Base-by-base conservation (phyloP, 148 eudicot genomes). In the Cornus kousa region DNA sequence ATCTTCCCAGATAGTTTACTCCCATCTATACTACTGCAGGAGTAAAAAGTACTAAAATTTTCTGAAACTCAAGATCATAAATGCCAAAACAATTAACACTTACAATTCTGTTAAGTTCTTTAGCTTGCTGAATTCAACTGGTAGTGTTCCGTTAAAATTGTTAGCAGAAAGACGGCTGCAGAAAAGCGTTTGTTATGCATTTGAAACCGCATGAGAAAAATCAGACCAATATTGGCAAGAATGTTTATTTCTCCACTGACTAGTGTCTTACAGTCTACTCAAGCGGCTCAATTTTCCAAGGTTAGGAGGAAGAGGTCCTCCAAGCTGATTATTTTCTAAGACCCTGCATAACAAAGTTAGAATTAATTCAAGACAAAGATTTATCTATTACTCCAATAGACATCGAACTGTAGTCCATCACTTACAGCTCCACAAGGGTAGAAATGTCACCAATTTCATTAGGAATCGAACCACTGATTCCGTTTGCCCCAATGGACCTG, bases 11-110 rank as follows among this genome's bases (percentile, higher is more conserved):
- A 80, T 40, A 95, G 75, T 40, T 7, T 66, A 50, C 64, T 91
- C 77, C 98, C 98, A 79, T 88, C 94, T 33, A 94, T 83, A 85
- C 89, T 82, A 84, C 98, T 95, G 94, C 84, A 86, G 82, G 10
- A 75, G 76, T 28, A 32, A 59, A 48, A 32, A 50, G 57, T 71
- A 12, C 48, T 19, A 46, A 74, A 71, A 81, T 46, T 46, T 62
- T 39, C 11, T 60, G 40, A 68, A 12, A 16, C 22, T 75, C 10
- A 48, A 17, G 24, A 46, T 10, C 13, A 62, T 50, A 76, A 78
- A 24, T 24, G 43, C 19, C 48, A 5, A 43, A 31, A 8, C 13
- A 23, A 76, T 12, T 10, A 59, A 39, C 35, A 83, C 97, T 90
- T 78, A 94, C 97, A 95, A 86, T 75, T 91, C 90, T 12, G 80